Base-by-base conservation (phyloP, 208 protist genomes). In the Trypanosomatidae sp. region DNA sequence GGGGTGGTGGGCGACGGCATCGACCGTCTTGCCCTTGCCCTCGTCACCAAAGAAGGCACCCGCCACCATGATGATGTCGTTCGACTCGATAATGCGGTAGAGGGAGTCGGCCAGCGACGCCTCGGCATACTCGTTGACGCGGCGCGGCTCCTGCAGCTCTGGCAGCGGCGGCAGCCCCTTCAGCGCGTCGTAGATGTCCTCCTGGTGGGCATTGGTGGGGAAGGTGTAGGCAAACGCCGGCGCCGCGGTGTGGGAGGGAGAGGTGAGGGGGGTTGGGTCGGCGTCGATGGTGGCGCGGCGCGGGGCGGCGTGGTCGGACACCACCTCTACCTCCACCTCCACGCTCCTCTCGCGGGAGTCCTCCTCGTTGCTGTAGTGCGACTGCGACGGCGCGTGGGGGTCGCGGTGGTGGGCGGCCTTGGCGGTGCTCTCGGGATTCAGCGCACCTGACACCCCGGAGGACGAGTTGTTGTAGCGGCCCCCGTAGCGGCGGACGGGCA, bases 21-120 rank as follows among this genome's bases (percentile, higher is more conserved):
- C 90, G 13, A 98, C 94, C 13, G 94, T 97, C 82, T 98, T 98
- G 72, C 94, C 94, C 64, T 98, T 98, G 65, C 94, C 94, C 71
- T 98, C 94, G 69, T 98, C 94, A 10, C 94, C 94, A 74, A 98
- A 98, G 78, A 95, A 98, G 46, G 92, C 90, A 39, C 94, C 94
- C 2, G 90, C 91, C 19, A 98, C 92, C 79, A 98, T 95, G 71
- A 98, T 92, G 43, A 98, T 77, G 50, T 95, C 76, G 76, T 93
- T 71, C 49, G 77, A 62, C 30, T 97, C 94, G 59, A 98, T 79
- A 36, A 98, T 65, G 33, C 80, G 84, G 81, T 97, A 93, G 33
- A n/a, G n/a, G n/a, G n/a, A n/a, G n/a, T n/a, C n/a, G n/a, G n/a
- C n/a, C n/a, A n/a, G n/a, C n/a, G n/a, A n/a, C n/a, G n/a, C n/a